Percentiles rank a stretch among this genome's conserved stretches.
phyloP scores from a whole-genome alignment of 495 filamentous ascomycete species.

The Xylaria longipes region DNA sequence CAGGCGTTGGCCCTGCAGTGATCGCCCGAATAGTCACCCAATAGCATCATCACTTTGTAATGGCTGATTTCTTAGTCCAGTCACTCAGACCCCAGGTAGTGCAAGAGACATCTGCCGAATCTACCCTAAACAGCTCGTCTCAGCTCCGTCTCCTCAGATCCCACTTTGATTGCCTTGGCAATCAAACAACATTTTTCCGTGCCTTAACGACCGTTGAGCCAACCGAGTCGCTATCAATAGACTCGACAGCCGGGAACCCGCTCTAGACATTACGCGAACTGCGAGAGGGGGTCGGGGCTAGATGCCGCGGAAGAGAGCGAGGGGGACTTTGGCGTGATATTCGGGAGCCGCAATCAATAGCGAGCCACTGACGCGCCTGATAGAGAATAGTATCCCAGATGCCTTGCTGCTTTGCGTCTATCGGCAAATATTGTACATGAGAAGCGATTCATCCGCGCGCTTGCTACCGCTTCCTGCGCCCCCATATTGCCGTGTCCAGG shows the following conservation, averaged over 20 bases:
- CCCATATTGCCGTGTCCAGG: constrained; percentile 14
- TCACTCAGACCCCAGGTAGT: constrained; percentile 5
- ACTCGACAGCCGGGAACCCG: constrained; percentile 17
- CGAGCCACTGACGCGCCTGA: constrained; percentile 1
- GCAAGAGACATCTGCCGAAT: constrained; percentile 25
- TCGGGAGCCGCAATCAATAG: constrained; percentile 9
- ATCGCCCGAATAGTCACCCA: constrained; percentile 9
- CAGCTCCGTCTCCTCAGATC: constrained; percentile 24
- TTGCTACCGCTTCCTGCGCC: constrained; percentile 11
- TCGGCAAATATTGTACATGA: constrained; percentile 23
- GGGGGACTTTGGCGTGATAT: constrained; percentile 5
- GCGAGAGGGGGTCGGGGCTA: constrained; percentile 1
- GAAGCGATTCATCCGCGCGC: constrained; percentile 27
- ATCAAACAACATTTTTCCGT: constrained; percentile 23
- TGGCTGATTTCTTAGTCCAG: constrained; percentile 11
- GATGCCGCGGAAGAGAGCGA: constrained; percentile 6
- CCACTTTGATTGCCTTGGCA: constrained; percentile 24
- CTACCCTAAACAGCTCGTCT: constrained; percentile 19
- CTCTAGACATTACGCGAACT: neutral
- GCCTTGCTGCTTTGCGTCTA: constrained; percentile 21
- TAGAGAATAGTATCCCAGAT: constrained; percentile 1
- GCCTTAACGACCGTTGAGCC: constrained; percentile 9
- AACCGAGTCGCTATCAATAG: constrained; percentile 5
- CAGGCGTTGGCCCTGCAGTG: constrained; percentile 20
- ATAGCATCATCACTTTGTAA: constrained; percentile 8